Base-by-base conservation (phyloP, 176 grass and related monocot species). In the Oryza longistaminata region DNA sequence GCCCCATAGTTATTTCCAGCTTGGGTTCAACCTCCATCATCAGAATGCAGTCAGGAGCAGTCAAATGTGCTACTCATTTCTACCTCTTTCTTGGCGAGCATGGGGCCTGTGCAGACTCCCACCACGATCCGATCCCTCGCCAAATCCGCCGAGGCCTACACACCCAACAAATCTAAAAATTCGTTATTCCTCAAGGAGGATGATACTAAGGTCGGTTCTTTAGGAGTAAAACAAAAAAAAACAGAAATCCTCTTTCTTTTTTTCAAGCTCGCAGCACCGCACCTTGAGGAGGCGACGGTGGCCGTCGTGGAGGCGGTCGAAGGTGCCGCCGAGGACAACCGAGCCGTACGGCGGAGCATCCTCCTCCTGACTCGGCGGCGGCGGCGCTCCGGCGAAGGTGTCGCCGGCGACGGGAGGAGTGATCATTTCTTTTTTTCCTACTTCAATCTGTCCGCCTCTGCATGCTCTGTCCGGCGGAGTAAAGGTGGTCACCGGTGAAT, bases 251-350 rank as follows among this genome's bases (percentile, higher is more conserved):
- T 17, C 2, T n/a, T 9, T 25, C 7, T 25, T 34, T 3, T 6
- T 3, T 9, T n/a, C 44, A 8, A 19, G 45, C 35, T 27, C 39
- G 11, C 9, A 7, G 65, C 42, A n/a, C 11, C 21, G 58, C 35
- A 93, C 92, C 88, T 90, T 88, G 79, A 93, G 92, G 40, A 93
- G 92, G 81, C 82, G 75, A 10, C 80, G 88, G 76, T 93, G 92
- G 53, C 88, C 92, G 74, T 90, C 88, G 35, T 93, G 92, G 79
- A 90, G 92, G 55, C 92, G 92, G 80, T 93, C 88, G 79, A 93
- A 93, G 79, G 92, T 93, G 19, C 92, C 88, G 9, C 92, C 86
- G 9, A 93, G 88, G 53, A 93, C 92, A 25, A 93, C 88, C 39
- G 86, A 83, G 0, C 79, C 70, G 34, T 90, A 90, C 0, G 78